Percentiles rank a stretch among this genome's conserved stretches.
Evolutionary conservation across 2,329 filamentous ascomycete genomes (phyloP).

Genomic region (Pestalotiopsis sp.): DNA sequence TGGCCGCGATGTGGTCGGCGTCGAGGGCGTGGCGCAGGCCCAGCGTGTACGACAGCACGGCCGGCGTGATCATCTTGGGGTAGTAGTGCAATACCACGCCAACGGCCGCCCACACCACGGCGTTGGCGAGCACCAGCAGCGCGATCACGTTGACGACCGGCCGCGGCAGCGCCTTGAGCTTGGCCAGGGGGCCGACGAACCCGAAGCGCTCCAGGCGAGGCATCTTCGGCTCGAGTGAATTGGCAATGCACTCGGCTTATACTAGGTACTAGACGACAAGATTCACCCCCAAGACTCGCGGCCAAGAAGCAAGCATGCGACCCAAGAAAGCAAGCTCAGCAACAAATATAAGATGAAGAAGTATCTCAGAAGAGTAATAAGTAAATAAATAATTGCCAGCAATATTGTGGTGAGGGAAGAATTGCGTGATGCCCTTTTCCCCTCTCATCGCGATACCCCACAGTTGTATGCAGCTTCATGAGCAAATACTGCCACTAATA

Average conservation of each 20-base stretch:
- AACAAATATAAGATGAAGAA: background rate
- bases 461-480: constrained; percentile 6
- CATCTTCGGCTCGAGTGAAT: constrained; percentile 12
- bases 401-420: background rate
- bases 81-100: constrained; percentile 57
- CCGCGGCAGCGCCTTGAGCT: constrained; percentile 30
- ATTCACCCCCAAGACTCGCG: background rate
- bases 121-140: constrained; percentile 53
- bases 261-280: background rate
- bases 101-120: constrained; percentile 55
- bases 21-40: constrained; percentile 94
- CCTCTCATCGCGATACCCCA: background rate
- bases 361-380: background rate
- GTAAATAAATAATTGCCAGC: background rate
- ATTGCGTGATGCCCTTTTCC: constrained; percentile 4
- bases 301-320: background rate
- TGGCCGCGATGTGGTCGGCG: constrained; percentile 86
- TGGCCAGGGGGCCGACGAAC: constrained; percentile 21
- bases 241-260: background rate
- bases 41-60: constrained; percentile 83
- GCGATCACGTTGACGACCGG: constrained; percentile 50
- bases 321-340: background rate
- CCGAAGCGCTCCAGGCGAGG: constrained; percentile 14
- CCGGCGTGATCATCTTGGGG: constrained; percentile 72
- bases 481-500: constrained; percentile 8